A percentile compares a stretch with the other conserved stretches of the same genome.
Evolutionary conservation across 345 rosid genomes (phyloP).

Genomic region (Trapa bicornis): DNA sequence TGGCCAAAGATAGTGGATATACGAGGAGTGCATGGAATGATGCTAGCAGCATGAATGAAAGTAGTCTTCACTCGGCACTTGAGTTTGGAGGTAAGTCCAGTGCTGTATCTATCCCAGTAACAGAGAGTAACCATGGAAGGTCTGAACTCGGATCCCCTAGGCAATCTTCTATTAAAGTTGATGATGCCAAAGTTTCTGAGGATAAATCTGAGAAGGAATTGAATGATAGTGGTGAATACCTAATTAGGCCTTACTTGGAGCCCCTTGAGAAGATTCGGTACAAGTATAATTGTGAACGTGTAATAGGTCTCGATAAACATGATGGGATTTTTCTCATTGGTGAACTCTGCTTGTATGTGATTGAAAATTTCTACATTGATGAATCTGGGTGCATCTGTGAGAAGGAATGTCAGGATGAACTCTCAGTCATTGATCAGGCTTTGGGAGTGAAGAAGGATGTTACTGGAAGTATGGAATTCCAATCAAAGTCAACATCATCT

Average conservation of each 20-base stretch:
- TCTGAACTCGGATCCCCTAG: constrained; percentile 73
- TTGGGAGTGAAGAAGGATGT: constrained; percentile 94
- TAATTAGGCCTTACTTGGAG: constrained; percentile 93
- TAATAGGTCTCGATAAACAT: constrained; percentile 93
- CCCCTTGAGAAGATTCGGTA: constrained; percentile 82
- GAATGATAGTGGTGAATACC: constrained; percentile 88
- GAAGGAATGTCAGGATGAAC: constrained; percentile 89
- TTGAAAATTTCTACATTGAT: constrained; percentile 87
- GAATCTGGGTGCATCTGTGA: constrained; percentile 79
- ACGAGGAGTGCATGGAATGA: constrained; percentile 75
- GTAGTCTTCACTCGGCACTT: constrained; percentile 93
- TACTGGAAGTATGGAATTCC: constrained; percentile 62
- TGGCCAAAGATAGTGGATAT: constrained; percentile 39
- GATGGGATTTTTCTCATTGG: constrained; percentile 97
- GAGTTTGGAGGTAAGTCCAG: constrained; percentile 86
- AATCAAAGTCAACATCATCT: constrained; percentile 76
- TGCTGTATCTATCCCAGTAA: constrained; percentile 51
- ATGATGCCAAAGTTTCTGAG: constrained; percentile 45
- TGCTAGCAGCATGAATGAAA: constrained; percentile 79
- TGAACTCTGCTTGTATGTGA: constrained; percentile 75
- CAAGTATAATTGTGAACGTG: constrained; percentile 94
- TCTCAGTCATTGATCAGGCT: constrained; percentile 98
- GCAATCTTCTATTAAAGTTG: constrained; percentile 54
- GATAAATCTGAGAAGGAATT: constrained; percentile 81
- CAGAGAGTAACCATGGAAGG: constrained; percentile 58